Evolutionary conservation across 2,329 filamentous ascomycete species (phyloP).

Genomic region (Fusarium pseudograminearum): DNA sequence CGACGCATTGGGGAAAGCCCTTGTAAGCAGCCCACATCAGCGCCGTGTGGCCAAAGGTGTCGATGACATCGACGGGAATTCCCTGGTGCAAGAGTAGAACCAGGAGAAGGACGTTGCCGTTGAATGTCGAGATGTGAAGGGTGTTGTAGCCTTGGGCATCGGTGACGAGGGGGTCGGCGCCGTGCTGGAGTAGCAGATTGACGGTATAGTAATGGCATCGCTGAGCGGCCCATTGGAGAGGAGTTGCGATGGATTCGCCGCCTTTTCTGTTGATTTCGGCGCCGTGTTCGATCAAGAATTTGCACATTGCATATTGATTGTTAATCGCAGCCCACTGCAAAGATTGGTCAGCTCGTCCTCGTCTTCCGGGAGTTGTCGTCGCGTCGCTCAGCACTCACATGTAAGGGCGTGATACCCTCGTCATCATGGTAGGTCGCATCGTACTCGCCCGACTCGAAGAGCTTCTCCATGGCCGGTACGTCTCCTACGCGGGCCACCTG

Average conservation of each 20-base stretch:
- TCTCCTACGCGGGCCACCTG: conserved; percentile 92
- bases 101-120: conserved; percentile 92
- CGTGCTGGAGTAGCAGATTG: conserved; percentile 88
- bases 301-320: conserved; percentile 97
- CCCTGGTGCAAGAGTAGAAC: conserved; percentile 93
- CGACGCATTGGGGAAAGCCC: conserved; percentile 91
- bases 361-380: background rate
- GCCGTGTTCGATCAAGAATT: conserved; percentile 86
- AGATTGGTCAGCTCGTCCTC: conserved; percentile 27
- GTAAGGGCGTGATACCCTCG: conserved; percentile 94
- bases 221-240: conserved; percentile 97
- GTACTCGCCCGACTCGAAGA: conserved; percentile 85
- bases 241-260: conserved; percentile 93
- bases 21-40: conserved; percentile 99
- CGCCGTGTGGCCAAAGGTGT: conserved; percentile 90
- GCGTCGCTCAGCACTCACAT: conserved; percentile 69
- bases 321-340: conserved; percentile 97
- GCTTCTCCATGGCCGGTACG: conserved; percentile 84
- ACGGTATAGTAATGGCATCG: conserved; percentile 97
- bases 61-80: conserved; percentile 91
- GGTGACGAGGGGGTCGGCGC: conserved; percentile 90
- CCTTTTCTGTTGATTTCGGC: conserved; percentile 96
- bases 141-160: conserved; percentile 99
- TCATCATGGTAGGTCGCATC: conserved; percentile 87
- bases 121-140: conserved; percentile 95